Base-by-base conservation (phyloP, 495 filamentous ascomycete genomes). In the Neurospora hispaniola region DNA sequence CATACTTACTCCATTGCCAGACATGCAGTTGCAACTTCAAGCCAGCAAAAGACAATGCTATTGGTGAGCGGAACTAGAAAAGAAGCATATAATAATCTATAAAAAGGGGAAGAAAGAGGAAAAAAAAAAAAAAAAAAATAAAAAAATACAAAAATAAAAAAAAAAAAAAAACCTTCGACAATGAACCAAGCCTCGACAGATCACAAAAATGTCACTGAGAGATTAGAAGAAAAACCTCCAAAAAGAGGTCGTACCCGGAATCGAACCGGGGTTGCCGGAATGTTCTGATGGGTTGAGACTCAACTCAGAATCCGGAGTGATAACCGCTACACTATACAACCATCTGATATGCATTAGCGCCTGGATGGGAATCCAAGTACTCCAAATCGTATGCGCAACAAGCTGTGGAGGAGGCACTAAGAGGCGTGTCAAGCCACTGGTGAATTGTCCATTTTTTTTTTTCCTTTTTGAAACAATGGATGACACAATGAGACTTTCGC, bases 231-330 rank as follows among this genome's bases (percentile, higher is more conserved):
- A 46, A n/a, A 20, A 1, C 5, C 3, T 40, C 18, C 3, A 11
- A 59, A 59, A 54, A 27, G 71, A 79, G 78, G 78, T 78, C 78
- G 74, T 79, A 78, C 78, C 78, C 78, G 76, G 78, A 78, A 76
- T 79, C 78, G 76, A 79, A 79, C 76, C 76, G 76, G 78, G 78
- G 78, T 79, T 73, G 31, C 77, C 77, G 72, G 75, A 78, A 77
- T 42, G 23, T 62, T 62, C 54, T 62, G 54, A 62, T 23, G 10
- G n/a, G 20, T 48, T 20, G 12, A 62, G 12, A 62, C 5, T 62
- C 54, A 62, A 62, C 5, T 62, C 54, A 62, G 54, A 62, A 62
- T 62, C 54, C 54, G 54, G 54, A 66, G 54, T 66, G 54, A 66
- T 66, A 66, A 66, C 54, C 54, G 54, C 54, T 66, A 66, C 54